Base-by-base conservation (phyloP, 768 basidiomycete genomes). In the Austroboletus eburneus region DNA sequence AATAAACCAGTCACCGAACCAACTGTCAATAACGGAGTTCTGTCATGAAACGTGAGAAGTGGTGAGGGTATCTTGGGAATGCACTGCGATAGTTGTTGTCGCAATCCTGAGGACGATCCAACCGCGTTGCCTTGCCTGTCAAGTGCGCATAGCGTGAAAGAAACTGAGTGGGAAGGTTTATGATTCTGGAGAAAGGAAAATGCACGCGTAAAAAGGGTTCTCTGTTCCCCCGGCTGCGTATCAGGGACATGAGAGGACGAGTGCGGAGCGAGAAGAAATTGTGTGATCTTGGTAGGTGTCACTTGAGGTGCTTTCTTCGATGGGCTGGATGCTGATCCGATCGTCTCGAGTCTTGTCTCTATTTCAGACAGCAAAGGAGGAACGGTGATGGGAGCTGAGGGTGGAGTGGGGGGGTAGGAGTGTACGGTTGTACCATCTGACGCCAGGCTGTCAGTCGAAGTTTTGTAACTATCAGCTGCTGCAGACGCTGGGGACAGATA, bases 11-110 rank as follows among this genome's bases (percentile, higher is more conserved):
- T 79, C 7, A 77, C 65, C 0, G 80, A 78, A 3, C 73, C 66
- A 16, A 83, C 72, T 1, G 78, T 79, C 47, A 82, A 70, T 5
- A 85, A 63, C 0, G 87, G 83, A 3, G 88, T 90, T 29, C 69
- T 79, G 59, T 91, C 88, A 45, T 81, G 78, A 63, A 87, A 90
- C 1, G 74, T 74, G 13, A 88, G 68, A 13, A 90, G 65, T 4
- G 81, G 76, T 1, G 69, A 64, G 17, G 74, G 70, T 16, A 62
- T 52, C 17, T 58, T 51, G 8, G 64, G 53, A 45, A 58, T 55
- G 21, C 57, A 45, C 43, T 50, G 59, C 18, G 48, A 49, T 9
- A 56, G 50, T 24, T 49, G 58, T 24, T 43, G 57, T 20, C 33
- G 64, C 5, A 57, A 42, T 22, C 63, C 61, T 18, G 47, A 44